Conservation (phyloP, 192 early-diverging fungal species). For the Podila verticillata region DNA sequence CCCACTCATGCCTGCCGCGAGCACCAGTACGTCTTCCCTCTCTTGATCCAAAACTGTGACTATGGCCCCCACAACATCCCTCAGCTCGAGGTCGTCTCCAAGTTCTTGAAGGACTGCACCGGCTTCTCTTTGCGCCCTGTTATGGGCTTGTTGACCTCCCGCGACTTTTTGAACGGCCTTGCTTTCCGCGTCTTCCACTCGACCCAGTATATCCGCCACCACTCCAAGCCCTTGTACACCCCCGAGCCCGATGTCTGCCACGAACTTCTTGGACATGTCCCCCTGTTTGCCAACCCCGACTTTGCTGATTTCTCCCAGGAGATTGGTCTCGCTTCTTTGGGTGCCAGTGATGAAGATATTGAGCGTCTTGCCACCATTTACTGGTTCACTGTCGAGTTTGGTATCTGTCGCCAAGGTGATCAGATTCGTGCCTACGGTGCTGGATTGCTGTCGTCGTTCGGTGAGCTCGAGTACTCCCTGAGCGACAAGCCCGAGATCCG, state of each 20-base stretch:
- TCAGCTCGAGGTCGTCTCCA: conserved; percentile 88
- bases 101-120: conserved; percentile 93
- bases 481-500: conserved; percentile 80
- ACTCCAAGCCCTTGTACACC: conserved; percentile 90
- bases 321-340: conserved; percentile 92
- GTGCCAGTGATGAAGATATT: conserved; percentile 91
- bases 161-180: conserved; percentile 96
- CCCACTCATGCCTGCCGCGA: conserved; percentile 92
- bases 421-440: conserved; percentile 90
- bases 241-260: conserved; percentile 97
- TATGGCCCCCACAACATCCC: conserved; percentile 89
- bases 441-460: conserved; percentile 92
- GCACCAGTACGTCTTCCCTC: conserved; percentile 88
- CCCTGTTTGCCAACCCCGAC: conserved; percentile 82
- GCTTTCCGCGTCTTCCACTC: conserved; percentile 98
- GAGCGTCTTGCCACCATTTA: conserved; percentile 89
- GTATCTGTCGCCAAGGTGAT: conserved; percentile 78
- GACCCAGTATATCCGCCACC: conserved; percentile 98
- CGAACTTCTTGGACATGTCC: conserved; percentile 92
- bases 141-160: conserved; percentile 90
- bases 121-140: conserved; percentile 95
- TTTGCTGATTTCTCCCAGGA: conserved; percentile 96
- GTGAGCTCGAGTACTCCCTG: conserved; percentile 92
- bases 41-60: conserved; percentile 91
- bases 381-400: conserved; percentile 97